Evolutionary conservation across 2,329 filamentous ascomycete genomes (phyloP).

Genomic region (Simplicillium sp.): DNA sequence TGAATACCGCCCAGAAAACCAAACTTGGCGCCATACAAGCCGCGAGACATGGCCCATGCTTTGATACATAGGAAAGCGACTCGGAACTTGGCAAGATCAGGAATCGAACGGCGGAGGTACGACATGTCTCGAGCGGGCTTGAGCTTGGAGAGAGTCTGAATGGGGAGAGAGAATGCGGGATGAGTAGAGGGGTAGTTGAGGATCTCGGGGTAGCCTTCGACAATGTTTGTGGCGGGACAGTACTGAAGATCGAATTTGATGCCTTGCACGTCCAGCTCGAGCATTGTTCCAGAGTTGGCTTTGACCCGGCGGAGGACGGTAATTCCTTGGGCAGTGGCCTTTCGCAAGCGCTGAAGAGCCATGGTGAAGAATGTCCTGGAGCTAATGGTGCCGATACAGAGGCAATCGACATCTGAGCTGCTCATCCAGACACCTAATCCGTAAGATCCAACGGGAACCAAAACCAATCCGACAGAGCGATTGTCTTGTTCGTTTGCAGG

Average conservation of each 20-base stretch:
- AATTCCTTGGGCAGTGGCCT: constrained; percentile 31
- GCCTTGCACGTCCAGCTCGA: constrained; percentile 49
- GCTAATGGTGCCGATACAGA: constrained; percentile 55
- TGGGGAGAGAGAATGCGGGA: constrained; percentile 43
- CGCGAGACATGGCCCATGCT: constrained; percentile 50
- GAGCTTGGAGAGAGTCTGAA: constrained; percentile 48
- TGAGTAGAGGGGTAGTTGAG: constrained; percentile 39
- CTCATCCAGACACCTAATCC: constrained; percentile 52
- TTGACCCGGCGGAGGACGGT: constrained; percentile 47
- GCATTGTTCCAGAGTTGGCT: constrained; percentile 51
- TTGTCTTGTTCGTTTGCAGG: constrained; percentile 9
- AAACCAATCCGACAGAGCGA: constrained; percentile 27
- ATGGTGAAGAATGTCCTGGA: constrained; percentile 52
- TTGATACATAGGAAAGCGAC: constrained; percentile 50
- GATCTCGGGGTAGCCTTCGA: constrained; percentile 40
- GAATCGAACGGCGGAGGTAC: constrained; percentile 50
- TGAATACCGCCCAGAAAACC: constrained; percentile 58
- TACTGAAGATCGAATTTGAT: constrained; percentile 59
- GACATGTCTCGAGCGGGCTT: constrained; percentile 55
- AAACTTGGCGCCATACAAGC: constrained; percentile 56
- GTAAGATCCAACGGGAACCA: constrained; percentile 58
- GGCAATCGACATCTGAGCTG: constrained; percentile 54
- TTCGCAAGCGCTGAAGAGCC: constrained; percentile 43
- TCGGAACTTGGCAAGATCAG: constrained; percentile 48
- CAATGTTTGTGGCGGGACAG: constrained; percentile 46